Evolutionary conservation across 441 rosid genomes (phyloP).

Genomic region (Pelargonium australe): DNA sequence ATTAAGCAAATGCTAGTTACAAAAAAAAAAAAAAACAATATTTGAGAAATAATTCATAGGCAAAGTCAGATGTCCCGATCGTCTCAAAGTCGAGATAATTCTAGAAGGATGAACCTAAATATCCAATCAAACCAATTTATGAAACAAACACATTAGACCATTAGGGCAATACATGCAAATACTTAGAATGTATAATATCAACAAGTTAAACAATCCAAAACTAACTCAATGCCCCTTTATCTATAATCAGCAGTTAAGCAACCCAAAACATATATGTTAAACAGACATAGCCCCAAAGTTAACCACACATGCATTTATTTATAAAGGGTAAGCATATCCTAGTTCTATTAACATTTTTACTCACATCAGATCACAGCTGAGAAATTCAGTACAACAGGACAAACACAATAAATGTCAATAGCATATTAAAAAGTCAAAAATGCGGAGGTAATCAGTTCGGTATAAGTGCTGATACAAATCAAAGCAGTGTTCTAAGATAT

Average conservation of each 20-base stretch:
- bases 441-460: background rate
- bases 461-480: background rate
- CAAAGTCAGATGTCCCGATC: background rate
- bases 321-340: background rate
- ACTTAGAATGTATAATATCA: background rate
- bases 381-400: background rate
- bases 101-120: background rate
- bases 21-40: background rate
- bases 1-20: background rate
- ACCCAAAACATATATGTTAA: background rate
- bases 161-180: background rate
- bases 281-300: background rate
- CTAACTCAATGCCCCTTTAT: background rate
- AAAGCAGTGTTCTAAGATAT: background rate
- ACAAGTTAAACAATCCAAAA: background rate
- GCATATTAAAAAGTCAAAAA: background rate
- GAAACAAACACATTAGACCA: background rate
- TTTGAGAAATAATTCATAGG: background rate
- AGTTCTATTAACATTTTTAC: background rate
- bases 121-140: background rate
- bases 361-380: background rate
- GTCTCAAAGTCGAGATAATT: background rate
- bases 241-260: background rate
- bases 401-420: no score
- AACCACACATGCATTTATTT: background rate